phyloP scores from a whole-genome alignment of 345 rosid genomes.

The Physaria fendleri region DNA sequence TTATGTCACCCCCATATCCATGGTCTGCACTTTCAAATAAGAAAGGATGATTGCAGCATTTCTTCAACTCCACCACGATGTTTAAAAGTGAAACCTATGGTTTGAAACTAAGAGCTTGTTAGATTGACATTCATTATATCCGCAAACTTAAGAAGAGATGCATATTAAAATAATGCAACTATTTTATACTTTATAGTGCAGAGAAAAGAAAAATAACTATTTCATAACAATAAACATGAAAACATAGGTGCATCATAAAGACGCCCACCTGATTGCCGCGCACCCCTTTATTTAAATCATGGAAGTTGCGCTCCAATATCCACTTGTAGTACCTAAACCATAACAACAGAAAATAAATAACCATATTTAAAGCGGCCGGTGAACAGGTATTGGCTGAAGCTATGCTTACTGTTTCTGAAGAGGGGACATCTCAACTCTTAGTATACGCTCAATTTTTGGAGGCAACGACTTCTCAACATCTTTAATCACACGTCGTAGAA shows the following conservation, averaged over 20 bases:
- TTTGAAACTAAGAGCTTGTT: conserved; percentile 21
- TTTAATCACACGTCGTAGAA: conserved; percentile 94
- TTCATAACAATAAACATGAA: conserved; percentile 9
- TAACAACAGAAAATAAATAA: conserved; percentile 6
- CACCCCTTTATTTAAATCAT: conserved; percentile 96
- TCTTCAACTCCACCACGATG: conserved; percentile 98
- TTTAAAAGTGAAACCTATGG: conserved; percentile 87
- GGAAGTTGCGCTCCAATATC: conserved; percentile 98
- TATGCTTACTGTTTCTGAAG: conserved; percentile 88
- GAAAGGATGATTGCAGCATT: conserved; percentile 99
- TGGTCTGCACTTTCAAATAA: conserved; percentile 99
- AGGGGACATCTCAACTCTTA: conserved; percentile 99
- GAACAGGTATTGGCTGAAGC: conserved; percentile 1
- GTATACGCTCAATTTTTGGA: conserved; percentile 96
- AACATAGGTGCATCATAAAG: conserved; percentile 15
- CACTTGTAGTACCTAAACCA: conserved; percentile 85
- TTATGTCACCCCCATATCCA: conserved; percentile 85
- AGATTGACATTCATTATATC: conserved; percentile 10
- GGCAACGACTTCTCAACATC: conserved; percentile 99
- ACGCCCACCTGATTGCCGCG: conserved; percentile 94
- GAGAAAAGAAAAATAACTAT: neutral
- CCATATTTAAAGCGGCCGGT: neutral
- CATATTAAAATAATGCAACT: neutral
- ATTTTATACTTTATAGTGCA: neutral
- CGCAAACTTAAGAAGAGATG: conserved; percentile 7